These are phyloP conservation scores for Elsinoe necatrix DNA, from an alignment of 2,329 filamentous ascomycete genomes.

Conservation along the genomic window DNA sequence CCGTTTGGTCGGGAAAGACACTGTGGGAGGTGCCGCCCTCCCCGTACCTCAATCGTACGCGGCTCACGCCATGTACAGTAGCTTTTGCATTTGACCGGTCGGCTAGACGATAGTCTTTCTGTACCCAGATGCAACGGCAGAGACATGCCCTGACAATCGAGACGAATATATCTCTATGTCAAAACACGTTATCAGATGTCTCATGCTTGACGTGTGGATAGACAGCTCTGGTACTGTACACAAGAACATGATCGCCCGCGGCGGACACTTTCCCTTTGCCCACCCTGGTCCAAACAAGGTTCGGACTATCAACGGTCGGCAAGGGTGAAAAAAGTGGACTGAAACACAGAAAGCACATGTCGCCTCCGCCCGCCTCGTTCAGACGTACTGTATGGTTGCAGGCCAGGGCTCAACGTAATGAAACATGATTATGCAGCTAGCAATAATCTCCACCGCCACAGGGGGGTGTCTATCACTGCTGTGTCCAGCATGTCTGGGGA, in stretches of 20 bases:
- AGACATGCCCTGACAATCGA: background rate
- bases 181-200: conserved; percentile 3
- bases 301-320: conserved; percentile 10
- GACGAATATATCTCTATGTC: background rate
- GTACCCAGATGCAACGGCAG: background rate
- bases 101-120: conserved; percentile 5
- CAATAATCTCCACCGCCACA: conserved; percentile 3
- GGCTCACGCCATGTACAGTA: background rate
- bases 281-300: conserved; percentile 1
- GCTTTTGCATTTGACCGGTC: conserved; percentile 7
- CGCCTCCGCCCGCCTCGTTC: background rate
- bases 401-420: conserved; percentile 8
- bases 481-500: background rate
- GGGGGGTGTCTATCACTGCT: background rate
- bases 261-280: conserved; percentile 1
- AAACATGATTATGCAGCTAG: conserved; percentile 6
- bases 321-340: background rate
- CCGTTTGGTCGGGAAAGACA: conserved; percentile 4
- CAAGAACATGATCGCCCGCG: background rate
- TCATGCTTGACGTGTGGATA: background rate
- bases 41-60: background rate
- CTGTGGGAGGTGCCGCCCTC: conserved; percentile 1
- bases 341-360: conserved; percentile 12
- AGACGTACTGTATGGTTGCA: background rate
- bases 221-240: background rate